Base-by-base conservation (phyloP, 108 stramenopile genomes). In the Craspedostauros australis region DNA sequence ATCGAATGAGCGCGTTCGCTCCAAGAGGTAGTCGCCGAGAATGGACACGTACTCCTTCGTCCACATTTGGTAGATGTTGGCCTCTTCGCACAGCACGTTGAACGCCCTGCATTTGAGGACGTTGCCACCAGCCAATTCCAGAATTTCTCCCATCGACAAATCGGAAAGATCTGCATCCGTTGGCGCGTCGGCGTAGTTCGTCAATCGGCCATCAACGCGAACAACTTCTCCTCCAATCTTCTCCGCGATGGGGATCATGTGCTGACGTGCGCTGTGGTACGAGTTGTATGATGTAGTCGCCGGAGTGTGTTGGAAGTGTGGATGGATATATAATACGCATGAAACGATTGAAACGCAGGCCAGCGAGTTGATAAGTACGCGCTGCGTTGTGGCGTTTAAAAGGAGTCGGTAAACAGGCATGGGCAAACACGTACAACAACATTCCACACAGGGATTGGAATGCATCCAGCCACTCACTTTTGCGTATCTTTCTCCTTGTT, bases 11-110 rank as follows among this genome's bases (percentile, higher is more conserved):
- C 42, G 27, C 9, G 73, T 50, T 57, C 78, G 44, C 32, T 68
- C 46, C 16, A 72, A 26, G 16, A 92, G 52, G 42, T 92, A 88
- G n/a, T 57, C 46, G 1, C 84, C 91, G 60, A 92, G 54, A 28
- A 58, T 75, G 32, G 71, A 54, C 4, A 92, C 59, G 37, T 88
- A 92, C 45, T 88, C 82, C 39, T 54, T 45, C 4, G 80, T 88
- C 77, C 82, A 88, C 19, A 92, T 46, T 48, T 92, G 84, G 57
- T 86, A 88, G 9, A 83, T 76, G 36, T 73, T 62, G n/a, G 62
- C 68, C 59, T 77, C 57, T 61, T 88, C 86, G 54, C 84, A 86
- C 39, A 84, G 62, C 9, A 73, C 64, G 68, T 93, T 93, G 20
- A 88, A 62, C 11, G 86, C 79, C 25, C 85, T 80, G 42, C 80